Percentiles rank a stretch among this genome's conserved stretches.
phyloP scores from a whole-genome alignment of 2,329 filamentous ascomycete species.

The Raffaelea ambrosiae region DNA sequence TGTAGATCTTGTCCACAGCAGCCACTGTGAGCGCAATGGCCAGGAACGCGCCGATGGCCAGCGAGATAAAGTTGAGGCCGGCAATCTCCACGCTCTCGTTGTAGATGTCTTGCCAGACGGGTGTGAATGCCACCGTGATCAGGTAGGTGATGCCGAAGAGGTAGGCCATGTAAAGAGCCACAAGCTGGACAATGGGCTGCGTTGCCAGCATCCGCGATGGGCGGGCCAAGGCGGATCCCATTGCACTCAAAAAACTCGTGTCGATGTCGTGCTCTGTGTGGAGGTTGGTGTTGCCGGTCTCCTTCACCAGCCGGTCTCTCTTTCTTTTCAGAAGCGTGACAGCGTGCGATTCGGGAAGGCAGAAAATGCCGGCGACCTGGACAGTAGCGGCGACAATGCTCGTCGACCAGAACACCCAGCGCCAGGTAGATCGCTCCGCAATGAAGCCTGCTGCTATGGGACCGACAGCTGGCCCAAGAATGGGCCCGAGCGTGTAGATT shows the following conservation, averaged over 20 bases:
- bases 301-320: conserved; percentile 36
- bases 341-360: conserved; percentile 36
- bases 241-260: conserved; percentile 13
- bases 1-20: conserved; percentile 37
- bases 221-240: conserved; percentile 32
- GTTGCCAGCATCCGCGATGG: conserved; percentile 42
- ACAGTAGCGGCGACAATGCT: conserved; percentile 49
- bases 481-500: conserved; percentile 34
- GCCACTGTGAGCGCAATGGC: conserved; percentile 43
- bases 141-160: conserved; percentile 44
- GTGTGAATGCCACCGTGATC: conserved; percentile 39
- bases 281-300: conserved; percentile 43
- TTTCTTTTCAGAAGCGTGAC: conserved; percentile 28
- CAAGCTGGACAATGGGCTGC: conserved; percentile 42
- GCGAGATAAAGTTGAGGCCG: conserved; percentile 28
- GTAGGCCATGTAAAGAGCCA: conserved; percentile 35
- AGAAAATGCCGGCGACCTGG: conserved; percentile 45
- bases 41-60: conserved; percentile 20
- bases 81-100: conserved; percentile 22
- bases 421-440: conserved; percentile 53
- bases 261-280: conserved; percentile 40
- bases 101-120: conserved; percentile 31
- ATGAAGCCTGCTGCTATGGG: conserved; percentile 61
- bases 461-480: conserved; percentile 57
- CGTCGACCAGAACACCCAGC: conserved; percentile 62